Evolutionary conservation across 1,139 yeast genomes (phyloP), one percentile per base, ranked within the genome.

Genomic region (Keqinozyma sinolaborantium): DNA sequence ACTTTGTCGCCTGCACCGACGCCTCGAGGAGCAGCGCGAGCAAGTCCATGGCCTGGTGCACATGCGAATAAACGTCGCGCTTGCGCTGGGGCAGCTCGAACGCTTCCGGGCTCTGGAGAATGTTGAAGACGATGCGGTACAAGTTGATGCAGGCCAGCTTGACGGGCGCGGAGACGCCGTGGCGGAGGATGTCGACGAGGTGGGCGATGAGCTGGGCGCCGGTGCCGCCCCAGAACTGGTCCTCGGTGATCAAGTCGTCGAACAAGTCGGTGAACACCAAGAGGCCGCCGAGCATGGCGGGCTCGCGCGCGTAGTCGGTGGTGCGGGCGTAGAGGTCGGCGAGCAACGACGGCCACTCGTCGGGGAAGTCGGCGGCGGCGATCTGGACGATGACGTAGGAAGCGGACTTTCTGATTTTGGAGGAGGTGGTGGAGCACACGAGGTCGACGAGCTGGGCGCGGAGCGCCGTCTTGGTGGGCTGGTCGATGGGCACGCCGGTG

Each of bases 321-420:
- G 75, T 58, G 30, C 65, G 58, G 13, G 53, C 47, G 47, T 77
- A 76, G 30, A 84, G 51, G 10, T 56, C 50, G 14, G 62, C 58
- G 36, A 90, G 53, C 29, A 92, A 63, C 19, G 69, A 71, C 0
- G 97, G 95, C 97, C 97, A 92, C 50, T 87, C 95, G 48, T 92
- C 97, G 0, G 98, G 98, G 50, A 77, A 90, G 50, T 92, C 98
- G 1, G 82, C 84, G 1, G 86, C 83, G 1, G 95, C 90, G 15
- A 92, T 84, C 47, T 84, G 95, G 2, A 85, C 84, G 16, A 87
- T 74, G 10, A 86, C 81, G 42, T 86, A 80, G 1, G 92, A 79
- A 2, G 84, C 76, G 30, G 85, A 74, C 24, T 71, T 72, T 38
- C 88, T 65, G 12, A 88, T 61, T 47, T 83, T 83, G n/a, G 83